Base-by-base conservation (phyloP, 2,329 filamentous ascomycete species). In the Colletotrichum siamense region DNA sequence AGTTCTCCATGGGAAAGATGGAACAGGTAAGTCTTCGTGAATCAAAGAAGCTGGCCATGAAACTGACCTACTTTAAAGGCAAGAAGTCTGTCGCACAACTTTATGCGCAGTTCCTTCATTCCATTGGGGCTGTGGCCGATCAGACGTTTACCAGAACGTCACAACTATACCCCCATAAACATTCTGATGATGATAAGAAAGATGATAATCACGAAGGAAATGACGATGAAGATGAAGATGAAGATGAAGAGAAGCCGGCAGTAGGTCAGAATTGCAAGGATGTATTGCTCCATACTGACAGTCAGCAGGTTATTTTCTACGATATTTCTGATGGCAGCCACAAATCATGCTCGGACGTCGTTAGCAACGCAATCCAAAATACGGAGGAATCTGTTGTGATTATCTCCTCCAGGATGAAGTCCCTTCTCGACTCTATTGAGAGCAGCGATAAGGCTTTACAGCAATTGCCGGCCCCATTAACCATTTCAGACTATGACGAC, bases 11-110 rank as follows among this genome's bases (percentile, higher is more conserved):
- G 69, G 68, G 15, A 71, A 64, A 13, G 26, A 62, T 8, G 68
- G 68, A 30, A 64, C 57, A 32, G 68, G 68, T 26, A 55, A 49
- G 24, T 52, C 9, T 28, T 28, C 16, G 3, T 57, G 6, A 15
- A 34, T n/a, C 5, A 5, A 49, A 30, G n/a, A 16, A 52, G 5
- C 24, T 6, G 26, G 36, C 18, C 16, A 24, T 64, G 18, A 22
- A 12, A 64, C 15, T 68, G 24, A 68, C 65, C 1, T 30, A 16
- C 26, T 16, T n/a, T 3, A 10, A 18, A 71, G 89, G 90, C 1
- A 92, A 92, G 83, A 93, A 91, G 0, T 93, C 91, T 0, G 88
- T 93, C 5, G 92, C 91, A 6, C 85, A 90, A 0, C 82, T 90
- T 3, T 93, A 93, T 77, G 89, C 89, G 1, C 87, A 89, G 26